Percentiles rank a stretch among this genome's conserved stretches.
Conservation (phyloP, 495 filamentous ascomycete genomes). For the Trichoderma virens region DNA sequence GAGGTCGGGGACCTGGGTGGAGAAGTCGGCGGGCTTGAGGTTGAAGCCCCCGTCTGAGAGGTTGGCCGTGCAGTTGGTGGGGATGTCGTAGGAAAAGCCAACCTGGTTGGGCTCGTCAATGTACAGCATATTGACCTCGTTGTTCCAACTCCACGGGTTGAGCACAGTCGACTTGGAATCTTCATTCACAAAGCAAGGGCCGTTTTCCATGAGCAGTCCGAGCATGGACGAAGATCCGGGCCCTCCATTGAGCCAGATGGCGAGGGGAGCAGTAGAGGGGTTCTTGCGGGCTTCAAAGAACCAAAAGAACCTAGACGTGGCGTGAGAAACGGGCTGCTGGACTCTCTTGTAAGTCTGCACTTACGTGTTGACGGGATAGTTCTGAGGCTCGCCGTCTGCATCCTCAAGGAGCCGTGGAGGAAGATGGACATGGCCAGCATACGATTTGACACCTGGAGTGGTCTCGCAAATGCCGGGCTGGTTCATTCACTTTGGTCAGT, state of each 20-base stretch:
- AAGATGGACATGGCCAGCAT: constrained; percentile 47
- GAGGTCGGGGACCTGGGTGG: constrained; percentile 20
- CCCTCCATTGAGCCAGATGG: constrained; percentile 65
- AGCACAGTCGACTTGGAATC: constrained; percentile 24
- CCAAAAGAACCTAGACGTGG: constrained; percentile 56
- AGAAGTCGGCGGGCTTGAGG: constrained; percentile 22
- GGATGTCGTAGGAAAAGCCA: constrained; percentile 49
- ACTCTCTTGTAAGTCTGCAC: too few relatives aligned
- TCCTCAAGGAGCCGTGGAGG: constrained; percentile 13
- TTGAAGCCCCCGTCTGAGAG: constrained; percentile 20
- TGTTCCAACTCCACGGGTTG: constrained; percentile 59
- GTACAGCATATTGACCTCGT: constrained; percentile 67
- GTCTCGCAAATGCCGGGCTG: constrained; percentile 43
- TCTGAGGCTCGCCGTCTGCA: constrained; percentile 10
- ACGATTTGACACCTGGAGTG: constrained; percentile 44
- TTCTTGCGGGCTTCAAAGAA: constrained; percentile 59
- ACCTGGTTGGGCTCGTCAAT: constrained; percentile 58
- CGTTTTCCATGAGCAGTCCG: constrained; percentile 58
- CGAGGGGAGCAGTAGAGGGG: constrained; percentile 48
- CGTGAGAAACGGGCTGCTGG: background rate
- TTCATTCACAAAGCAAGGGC: constrained; percentile 29
- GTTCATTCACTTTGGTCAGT: background rate
- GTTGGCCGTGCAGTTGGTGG: constrained; percentile 43
- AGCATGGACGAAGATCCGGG: constrained; percentile 58
- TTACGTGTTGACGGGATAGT: constrained; percentile 56